Base-by-base conservation (phyloP, 2,329 filamentous ascomycete species). In the Tolypocladium endophyticum region DNA sequence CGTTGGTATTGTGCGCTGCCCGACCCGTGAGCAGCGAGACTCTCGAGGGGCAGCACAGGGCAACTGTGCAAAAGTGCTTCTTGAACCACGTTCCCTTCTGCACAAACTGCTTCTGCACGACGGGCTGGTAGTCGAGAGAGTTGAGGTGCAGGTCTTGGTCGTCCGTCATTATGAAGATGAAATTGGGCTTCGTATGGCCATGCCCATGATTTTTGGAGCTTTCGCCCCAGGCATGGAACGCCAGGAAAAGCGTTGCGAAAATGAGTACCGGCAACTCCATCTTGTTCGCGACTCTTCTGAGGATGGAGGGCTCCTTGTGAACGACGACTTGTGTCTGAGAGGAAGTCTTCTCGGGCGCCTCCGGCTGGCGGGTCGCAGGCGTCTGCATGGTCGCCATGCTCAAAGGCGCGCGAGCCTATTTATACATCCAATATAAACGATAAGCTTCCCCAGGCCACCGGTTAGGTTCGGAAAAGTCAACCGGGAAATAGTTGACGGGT, bases 1-100 rank as follows among this genome's bases (percentile, higher is more conserved):
- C 84, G 64, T 89, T 89, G 0, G 86, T 88, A 63, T 88, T 89
- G 64, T 90, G 87, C 0, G 86, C 84, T 8, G 83, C 79, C 66
- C 82, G 83, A 0, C 87, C 87, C 0, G 86, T 88, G 79, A 80
- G 84, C 1, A 89, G 70, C 18, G 80, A 83, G 2, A 87, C 87
- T 2, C 87, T 77, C 0, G 86, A 85, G 0, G 87, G 87, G 64
- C 87, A 90, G 69, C 87, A 89, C 0, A 88, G 70, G 0, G 87
- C 78, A 0, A 85, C 83, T 0, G 87, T 89, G 64, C 84, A 87
- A 60, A 84, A 89, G 65, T 90, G 87, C 45, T 81, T 81, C 54
- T 74, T 72, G 62, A 82, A 89, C 1, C 77, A 78, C 0, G 83
- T 86, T 0, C 86, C 87, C 58, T 84, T 72, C 0, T 84, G 73